Percentiles rank a stretch among this genome's conserved stretches.
Conservation (phyloP, 1,139 yeast genomes). For the Kodamaea ohmeri region DNA sequence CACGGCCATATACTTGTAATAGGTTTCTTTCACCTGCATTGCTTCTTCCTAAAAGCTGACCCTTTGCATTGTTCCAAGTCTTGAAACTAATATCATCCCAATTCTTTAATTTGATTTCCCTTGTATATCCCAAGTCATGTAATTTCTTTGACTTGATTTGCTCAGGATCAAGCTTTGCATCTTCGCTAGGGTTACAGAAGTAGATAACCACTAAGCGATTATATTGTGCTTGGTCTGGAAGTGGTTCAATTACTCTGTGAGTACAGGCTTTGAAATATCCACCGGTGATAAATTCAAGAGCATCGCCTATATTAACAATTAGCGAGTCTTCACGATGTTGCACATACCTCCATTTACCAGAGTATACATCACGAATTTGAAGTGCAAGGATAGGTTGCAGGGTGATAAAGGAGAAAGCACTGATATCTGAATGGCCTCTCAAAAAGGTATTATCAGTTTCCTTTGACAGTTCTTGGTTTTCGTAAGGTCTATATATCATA, state of each 20-base stretch:
- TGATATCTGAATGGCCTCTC: slow-evolving; percentile 51
- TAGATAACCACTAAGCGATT: slow-evolving; percentile 44
- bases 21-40: slow-evolving; percentile 39
- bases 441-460: slow-evolving; percentile 41
- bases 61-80: slow-evolving; percentile 43
- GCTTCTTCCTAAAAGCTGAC: slow-evolving; percentile 38
- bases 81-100: slow-evolving; percentile 37
- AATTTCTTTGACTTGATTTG: slow-evolving; percentile 37
- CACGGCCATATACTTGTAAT: slow-evolving; percentile 36
- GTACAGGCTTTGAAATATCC: slow-evolving; percentile 48
- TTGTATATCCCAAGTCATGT: slow-evolving; percentile 27
- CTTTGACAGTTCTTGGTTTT: slow-evolving; percentile 24
- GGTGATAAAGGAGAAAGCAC: slow-evolving; percentile 48
- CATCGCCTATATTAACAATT: slow-evolving; percentile 50
- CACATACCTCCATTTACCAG: slow-evolving; percentile 50
- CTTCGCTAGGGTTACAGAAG: slow-evolving; percentile 37
- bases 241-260: slow-evolving; percentile 48
- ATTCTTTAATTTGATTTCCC: slow-evolving; percentile 26
- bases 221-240: slow-evolving; percentile 37
- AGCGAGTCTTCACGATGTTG: slow-evolving; percentile 44
- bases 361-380: slow-evolving; percentile 46
- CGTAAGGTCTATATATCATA: slow-evolving; percentile 39
- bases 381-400: slow-evolving; percentile 50
- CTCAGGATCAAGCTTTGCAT: slow-evolving; percentile 39
- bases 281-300: slow-evolving; percentile 47